Conservation (phyloP, 371 early-diverging fungal genomes). For the Mortierella sp. region DNA sequence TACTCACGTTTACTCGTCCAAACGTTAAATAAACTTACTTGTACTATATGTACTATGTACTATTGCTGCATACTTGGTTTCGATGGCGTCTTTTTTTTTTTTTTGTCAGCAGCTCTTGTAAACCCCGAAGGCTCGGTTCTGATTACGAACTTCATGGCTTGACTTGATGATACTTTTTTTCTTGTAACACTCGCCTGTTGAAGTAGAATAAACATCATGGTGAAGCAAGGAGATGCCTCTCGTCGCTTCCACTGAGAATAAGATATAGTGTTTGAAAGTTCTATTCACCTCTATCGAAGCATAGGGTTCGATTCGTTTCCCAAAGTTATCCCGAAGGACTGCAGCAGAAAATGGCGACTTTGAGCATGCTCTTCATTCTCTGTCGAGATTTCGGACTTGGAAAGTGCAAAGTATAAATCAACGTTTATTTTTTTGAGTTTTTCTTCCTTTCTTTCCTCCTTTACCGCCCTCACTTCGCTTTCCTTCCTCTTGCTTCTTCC, state of each 20-base stretch:
- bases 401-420: not conserved
- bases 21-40: not conserved
- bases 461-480: not conserved
- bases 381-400: not conserved
- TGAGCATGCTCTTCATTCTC: not conserved
- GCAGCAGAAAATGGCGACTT: not conserved
- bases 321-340: too few species aligned
- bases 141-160: too few species aligned
- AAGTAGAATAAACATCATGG: too few species aligned
- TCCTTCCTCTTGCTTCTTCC: not conserved
- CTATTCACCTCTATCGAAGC: too few species aligned
- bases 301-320: too few species aligned
- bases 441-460: constrained; percentile 4
- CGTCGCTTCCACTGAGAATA: too few species aligned
- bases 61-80: not conserved
- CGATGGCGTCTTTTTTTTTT: constrained; percentile 9
- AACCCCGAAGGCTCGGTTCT: not conserved
- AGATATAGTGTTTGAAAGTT: too few species aligned
- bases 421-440: not conserved
- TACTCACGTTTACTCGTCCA: not conserved
- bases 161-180: too few species aligned
- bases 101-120: not conserved
- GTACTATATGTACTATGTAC: too few species aligned
- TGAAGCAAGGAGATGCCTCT: too few species aligned
- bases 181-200: too few species aligned